phyloP scores from a whole-genome alignment of 306 rosid species.

The Dalbergia cochinchinensis region DNA sequence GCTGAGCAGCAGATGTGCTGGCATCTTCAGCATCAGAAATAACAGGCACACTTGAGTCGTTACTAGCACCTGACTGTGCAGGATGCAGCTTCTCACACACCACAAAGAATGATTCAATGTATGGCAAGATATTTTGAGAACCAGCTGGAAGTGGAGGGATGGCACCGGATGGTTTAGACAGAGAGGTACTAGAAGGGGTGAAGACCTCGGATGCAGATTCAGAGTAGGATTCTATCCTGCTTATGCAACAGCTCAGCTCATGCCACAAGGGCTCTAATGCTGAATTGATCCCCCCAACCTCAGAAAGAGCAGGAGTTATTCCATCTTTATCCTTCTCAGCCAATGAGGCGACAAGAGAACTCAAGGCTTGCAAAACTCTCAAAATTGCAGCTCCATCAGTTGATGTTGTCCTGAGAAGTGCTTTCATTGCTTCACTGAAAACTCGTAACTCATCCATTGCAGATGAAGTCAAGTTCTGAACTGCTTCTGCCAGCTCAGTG shows the following conservation, averaged over 20 bases:
- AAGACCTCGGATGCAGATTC: conserved; percentile 71
- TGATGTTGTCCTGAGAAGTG: conserved; percentile 82
- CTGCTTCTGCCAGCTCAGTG: conserved; percentile 83
- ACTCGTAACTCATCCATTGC: conserved; percentile 84
- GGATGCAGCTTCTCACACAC: conserved; percentile 98
- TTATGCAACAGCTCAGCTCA: conserved; percentile 91
- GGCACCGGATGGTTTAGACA: conserved; percentile 77
- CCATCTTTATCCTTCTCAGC: conserved; percentile 66
- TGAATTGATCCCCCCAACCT: conserved; percentile 83
- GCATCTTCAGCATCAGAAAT: conserved; percentile 81
- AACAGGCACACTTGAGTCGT: conserved; percentile 64
- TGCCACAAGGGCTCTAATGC: conserved; percentile 97
- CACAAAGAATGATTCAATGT: conserved; percentile 97
- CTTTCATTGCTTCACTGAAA: conserved; percentile 81
- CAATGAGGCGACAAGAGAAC: conserved; percentile 78
- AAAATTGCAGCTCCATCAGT: conserved; percentile 96
- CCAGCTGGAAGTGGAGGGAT: conserved; percentile 95
- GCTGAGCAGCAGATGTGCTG: conserved; percentile 67
- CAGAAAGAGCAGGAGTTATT: conserved; percentile 63
- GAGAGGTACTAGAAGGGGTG: conserved; percentile 62
- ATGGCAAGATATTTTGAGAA: conserved; percentile 95
- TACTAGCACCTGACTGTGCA: conserved; percentile 72
- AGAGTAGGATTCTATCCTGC: conserved; percentile 91
- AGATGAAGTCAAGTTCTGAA: conserved; percentile 80
- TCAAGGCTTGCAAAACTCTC: conserved; percentile 97